Conservation (phyloP, 257 asterid species). For the Jacaranda mimosifolia region DNA sequence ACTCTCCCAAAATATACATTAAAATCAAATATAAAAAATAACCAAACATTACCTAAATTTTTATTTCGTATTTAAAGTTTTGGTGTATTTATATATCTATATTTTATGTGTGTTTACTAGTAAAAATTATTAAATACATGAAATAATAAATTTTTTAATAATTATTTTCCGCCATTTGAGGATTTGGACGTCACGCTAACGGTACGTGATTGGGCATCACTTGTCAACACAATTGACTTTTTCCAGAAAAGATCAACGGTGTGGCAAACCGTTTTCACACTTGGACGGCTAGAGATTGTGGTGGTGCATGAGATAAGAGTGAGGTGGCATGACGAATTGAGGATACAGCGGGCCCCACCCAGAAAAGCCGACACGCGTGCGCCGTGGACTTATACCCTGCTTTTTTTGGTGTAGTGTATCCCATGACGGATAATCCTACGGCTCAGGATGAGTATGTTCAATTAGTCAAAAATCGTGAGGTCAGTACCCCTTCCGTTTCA, state of each 20-base stretch:
- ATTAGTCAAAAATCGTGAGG: not conserved
- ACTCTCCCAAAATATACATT: too few species aligned
- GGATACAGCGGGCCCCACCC: slow-evolving; percentile 10
- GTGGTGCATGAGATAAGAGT: slow-evolving; percentile 27
- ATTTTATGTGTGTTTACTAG: too few species aligned
- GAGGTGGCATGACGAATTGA: slow-evolving; percentile 29
- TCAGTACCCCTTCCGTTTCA: not conserved
- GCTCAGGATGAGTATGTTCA: not conserved
- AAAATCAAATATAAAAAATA: too few species aligned
- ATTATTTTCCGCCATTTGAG: not conserved
- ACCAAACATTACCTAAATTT: too few species aligned
- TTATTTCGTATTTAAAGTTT: too few species aligned
- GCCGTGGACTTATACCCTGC: slow-evolving; percentile 18
- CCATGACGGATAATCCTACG: not conserved
- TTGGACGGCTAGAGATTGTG: slow-evolving; percentile 9
- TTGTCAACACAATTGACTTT: not conserved
- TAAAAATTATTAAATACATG: too few species aligned
- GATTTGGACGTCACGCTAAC: not conserved
- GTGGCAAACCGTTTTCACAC: not conserved
- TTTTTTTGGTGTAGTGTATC: not conserved
- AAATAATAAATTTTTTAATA: too few species aligned
- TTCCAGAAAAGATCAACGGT: slow-evolving; percentile 11
- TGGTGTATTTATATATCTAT: too few species aligned
- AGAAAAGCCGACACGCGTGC: not conserved
- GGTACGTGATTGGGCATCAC: not conserved